Evolutionary conservation across 139 green algal species (phyloP), one percentile per base, ranked within the genome.

Genomic region (Eudorina sp.): DNA sequence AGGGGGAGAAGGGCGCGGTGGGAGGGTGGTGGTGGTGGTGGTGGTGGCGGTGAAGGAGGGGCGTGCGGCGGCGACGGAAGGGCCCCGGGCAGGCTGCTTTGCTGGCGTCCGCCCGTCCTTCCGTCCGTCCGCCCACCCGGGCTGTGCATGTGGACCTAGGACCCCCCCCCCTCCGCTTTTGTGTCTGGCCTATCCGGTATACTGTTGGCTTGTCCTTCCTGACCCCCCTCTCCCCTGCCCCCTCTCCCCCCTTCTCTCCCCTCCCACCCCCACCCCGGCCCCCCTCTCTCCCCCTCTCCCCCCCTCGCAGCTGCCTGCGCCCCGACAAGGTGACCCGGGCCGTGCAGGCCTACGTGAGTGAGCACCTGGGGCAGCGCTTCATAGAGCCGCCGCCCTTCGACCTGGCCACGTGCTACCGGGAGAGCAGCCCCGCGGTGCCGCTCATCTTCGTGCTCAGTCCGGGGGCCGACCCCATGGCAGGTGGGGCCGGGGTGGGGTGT

Each of bases 351-450:
- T 98, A 97, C 85, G 92, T 98, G 16, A 79, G 81, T 0, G 84
- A 92, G 74, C 46, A 94, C 66, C 81, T 98, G 76, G 94, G 95
- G 21, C 69, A 85, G 34, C 88, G 90, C 48, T 98, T 97, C 89
- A 95, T 97, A 72, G 95, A 98, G 92, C 94, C 94, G 29, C 95
- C 95, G 31, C 93, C 95, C 53, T 98, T 97, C 88, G 92, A 98
- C 91, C 92, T 98, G 58, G 86, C 72, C 38, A 88, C 89, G 13
- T 96, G 91, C 91, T 98, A 93, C 94, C 83, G 85, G 73, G 95
- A 97, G 69, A 85, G 41, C 51, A 70, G 80, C 3, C 89, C 94
- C 9, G n/a, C 86, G 14, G 93, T 92, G 45, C 95, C 95, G 21
- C 94, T 98, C 85, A 97, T 98, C 84, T 98, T 98, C 74, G 94